Evolutionary conservation across 2,329 filamentous ascomycete genomes (phyloP).

Genomic region (Claviceps capensis): DNA sequence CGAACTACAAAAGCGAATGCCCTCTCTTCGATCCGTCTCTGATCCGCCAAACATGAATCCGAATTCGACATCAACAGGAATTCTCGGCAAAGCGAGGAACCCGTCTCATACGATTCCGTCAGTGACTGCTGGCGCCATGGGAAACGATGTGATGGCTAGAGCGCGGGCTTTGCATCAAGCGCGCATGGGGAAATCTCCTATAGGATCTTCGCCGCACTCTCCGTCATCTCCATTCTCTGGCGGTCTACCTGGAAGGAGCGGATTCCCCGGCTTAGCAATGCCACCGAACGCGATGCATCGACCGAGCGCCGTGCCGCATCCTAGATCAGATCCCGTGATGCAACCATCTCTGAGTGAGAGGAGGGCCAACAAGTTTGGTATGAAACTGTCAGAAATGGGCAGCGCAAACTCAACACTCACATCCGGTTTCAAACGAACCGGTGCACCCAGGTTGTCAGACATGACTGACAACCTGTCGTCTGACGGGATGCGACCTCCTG

Average conservation of each 20-base stretch:
- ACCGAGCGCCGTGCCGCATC: slow-evolving; percentile 34
- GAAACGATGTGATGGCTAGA: slow-evolving; percentile 32
- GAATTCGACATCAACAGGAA: slow-evolving; percentile 73
- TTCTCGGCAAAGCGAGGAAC: slow-evolving; percentile 52
- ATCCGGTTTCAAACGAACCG: slow-evolving; percentile 15
- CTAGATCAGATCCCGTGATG: slow-evolving; percentile 38
- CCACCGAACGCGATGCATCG: slow-evolving; percentile 28
- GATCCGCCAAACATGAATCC: slow-evolving; percentile 54
- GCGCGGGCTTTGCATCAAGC: slow-evolving; percentile 33
- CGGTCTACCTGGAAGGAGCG: slow-evolving; percentile 24
- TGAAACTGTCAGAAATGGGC: slow-evolving; percentile 45
- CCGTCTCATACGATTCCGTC: slow-evolving; percentile 29
- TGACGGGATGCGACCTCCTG: slow-evolving; percentile 18
- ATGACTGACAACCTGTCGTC: slow-evolving; percentile 16
- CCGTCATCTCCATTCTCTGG: slow-evolving; percentile 19
- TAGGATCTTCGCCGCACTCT: slow-evolving; percentile 15
- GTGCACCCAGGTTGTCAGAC: slow-evolving; percentile 31
- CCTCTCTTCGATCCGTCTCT: slow-evolving; percentile 46
- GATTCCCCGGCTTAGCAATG: slow-evolving; percentile 29
- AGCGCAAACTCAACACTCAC: slow-evolving; percentile 14
- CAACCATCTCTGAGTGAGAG: slow-evolving; percentile 53
- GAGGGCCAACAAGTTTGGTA: slow-evolving; percentile 35
- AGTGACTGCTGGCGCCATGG: slow-evolving; percentile 19
- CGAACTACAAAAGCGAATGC: slow-evolving; percentile 34
- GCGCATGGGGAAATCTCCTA: slow-evolving; percentile 27